Evolutionary conservation across 306 rosid genomes (phyloP).

Genomic region (Quercus engelmannii): DNA sequence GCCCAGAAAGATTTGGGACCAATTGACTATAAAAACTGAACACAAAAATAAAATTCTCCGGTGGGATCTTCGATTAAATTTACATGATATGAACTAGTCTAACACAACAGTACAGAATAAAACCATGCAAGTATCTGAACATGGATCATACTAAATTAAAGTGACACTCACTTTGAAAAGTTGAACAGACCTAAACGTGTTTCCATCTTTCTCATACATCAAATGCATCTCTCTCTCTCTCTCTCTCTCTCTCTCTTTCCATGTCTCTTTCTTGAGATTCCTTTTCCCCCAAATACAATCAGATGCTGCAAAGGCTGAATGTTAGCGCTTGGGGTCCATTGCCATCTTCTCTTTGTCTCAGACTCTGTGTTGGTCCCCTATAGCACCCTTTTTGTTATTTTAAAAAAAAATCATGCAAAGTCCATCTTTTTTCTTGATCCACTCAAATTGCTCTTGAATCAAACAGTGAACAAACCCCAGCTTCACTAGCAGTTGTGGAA

Average conservation of each 20-base stretch:
- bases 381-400: too few species aligned
- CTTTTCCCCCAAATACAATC: background rate
- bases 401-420: background rate
- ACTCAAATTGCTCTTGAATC: constrained; percentile 36
- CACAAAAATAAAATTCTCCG: too few species aligned
- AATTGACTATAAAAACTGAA: background rate
- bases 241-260: background rate
- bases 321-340: too few species aligned
- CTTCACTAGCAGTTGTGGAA: constrained; percentile 25
- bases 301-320: background rate
- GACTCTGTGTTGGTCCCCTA: too few species aligned
- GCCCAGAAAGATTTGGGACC: background rate
- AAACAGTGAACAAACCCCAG: constrained; percentile 32
- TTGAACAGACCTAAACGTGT: background rate
- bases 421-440: constrained; percentile 35
- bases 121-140: background rate
- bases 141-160: constrained; percentile 16
- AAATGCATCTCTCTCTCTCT: background rate
- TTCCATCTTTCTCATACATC: background rate
- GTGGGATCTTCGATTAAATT: background rate
- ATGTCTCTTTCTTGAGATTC: background rate
- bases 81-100: background rate
- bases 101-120: background rate
- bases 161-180: constrained; percentile 8
- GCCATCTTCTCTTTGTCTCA: too few species aligned